Percentiles rank a stretch among this genome's conserved stretches.
Evolutionary conservation across 331 rosid species (phyloP).

Genomic region (Prunus yedoensis): DNA sequence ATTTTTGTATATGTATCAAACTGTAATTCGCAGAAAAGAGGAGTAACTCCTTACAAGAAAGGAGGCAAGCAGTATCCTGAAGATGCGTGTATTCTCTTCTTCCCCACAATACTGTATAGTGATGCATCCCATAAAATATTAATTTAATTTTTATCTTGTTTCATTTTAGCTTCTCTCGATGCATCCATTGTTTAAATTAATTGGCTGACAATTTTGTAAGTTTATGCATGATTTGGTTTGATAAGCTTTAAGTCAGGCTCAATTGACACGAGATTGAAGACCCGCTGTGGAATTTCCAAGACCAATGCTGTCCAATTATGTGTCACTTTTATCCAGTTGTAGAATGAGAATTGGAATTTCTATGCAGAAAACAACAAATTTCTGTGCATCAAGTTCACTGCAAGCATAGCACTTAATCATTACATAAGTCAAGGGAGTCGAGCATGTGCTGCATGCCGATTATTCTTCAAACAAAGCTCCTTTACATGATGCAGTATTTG

Average conservation of each 20-base stretch:
- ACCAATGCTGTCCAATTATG: constrained; percentile 34
- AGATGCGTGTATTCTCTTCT: no score
- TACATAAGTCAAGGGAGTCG: constrained; percentile 38
- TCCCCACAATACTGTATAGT: no score
- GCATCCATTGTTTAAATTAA: no score
- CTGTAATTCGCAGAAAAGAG: fast-evolving
- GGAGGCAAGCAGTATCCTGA: no score
- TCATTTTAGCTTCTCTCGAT: not conserved
- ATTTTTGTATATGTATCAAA: no score
- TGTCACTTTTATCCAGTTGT: constrained; percentile 19
- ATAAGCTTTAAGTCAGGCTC: not conserved
- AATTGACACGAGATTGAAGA: constrained; percentile 9
- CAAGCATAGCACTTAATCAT: constrained; percentile 37
- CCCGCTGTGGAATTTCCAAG: constrained; percentile 20
- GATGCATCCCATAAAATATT: no score
- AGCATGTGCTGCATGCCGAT: constrained; percentile 26
- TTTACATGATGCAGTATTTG: constrained; percentile 13
- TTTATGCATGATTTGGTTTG: not conserved
- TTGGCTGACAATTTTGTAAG: not conserved
- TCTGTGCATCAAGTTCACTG: constrained; percentile 23
- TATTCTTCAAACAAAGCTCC: constrained; percentile 27
- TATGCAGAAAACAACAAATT: constrained; percentile 30
- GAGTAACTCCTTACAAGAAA: no score
- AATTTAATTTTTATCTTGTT: no score
- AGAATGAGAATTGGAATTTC: constrained; percentile 24